Percentiles rank a stretch among this genome's conserved stretches.
Conservation (phyloP, 768 basidiomycete species). For the Boletus edulis region DNA sequence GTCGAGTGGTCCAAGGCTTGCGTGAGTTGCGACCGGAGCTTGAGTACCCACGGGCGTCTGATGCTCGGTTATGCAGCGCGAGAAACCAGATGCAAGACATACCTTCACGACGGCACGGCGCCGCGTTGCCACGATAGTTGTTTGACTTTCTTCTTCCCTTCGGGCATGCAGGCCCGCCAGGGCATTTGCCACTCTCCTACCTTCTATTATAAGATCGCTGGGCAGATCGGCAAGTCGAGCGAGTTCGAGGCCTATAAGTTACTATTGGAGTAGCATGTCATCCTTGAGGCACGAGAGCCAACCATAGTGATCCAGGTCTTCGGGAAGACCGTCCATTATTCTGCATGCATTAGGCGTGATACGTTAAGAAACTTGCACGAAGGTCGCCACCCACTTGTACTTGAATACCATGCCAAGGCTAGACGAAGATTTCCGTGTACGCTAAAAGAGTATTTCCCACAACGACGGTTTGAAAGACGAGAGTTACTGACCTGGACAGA, state of each 20-base stretch:
- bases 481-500: slow-evolving; percentile 61
- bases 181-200: slow-evolving; percentile 54
- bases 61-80: neutral
- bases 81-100: slow-evolving; percentile 10
- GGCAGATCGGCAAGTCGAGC: slow-evolving; percentile 89
- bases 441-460: slow-evolving; percentile 35
- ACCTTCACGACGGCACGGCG: slow-evolving; percentile 72
- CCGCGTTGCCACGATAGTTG: slow-evolving; percentile 53
- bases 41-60: neutral
- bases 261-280: neutral
- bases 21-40: slow-evolving; percentile 73
- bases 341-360: slow-evolving; percentile 34
- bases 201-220: slow-evolving; percentile 60
- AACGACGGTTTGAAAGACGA: neutral
- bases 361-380: neutral
- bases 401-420: slow-evolving; percentile 72
- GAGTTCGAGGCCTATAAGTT: slow-evolving; percentile 72
- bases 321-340: slow-evolving; percentile 69
- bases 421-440: slow-evolving; percentile 47
- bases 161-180: slow-evolving; percentile 58
- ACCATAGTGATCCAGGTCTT: slow-evolving; percentile 75
- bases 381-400: slow-evolving; percentile 55
- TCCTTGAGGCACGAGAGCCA: slow-evolving; percentile 6
- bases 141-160: slow-evolving; percentile 60
- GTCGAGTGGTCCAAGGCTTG: slow-evolving; percentile 73